Conservation (phyloP, 1,284 basidiomycete genomes). For the Porphyrellus sp. region DNA sequence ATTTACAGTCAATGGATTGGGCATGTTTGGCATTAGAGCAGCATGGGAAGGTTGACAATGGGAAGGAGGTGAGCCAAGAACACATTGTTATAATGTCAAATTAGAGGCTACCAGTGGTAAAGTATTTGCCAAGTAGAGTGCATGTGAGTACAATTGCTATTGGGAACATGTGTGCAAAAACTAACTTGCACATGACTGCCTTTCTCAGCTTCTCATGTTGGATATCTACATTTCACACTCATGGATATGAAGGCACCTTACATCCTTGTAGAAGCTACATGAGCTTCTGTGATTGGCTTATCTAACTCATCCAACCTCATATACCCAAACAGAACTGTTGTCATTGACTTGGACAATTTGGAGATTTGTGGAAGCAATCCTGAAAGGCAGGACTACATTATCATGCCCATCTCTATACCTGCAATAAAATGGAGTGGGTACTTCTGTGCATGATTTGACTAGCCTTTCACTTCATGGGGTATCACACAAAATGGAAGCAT, state of each 20-base stretch:
- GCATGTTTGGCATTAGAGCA: too few relatives aligned
- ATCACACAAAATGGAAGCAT: conserved; percentile 49
- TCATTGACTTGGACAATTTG: conserved; percentile 43
- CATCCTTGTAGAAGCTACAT: conserved; percentile 68
- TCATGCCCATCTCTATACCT: conserved; percentile 54
- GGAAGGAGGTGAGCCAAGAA: neutral
- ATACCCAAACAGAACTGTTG: conserved; percentile 57
- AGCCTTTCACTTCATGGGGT: conserved; percentile 47
- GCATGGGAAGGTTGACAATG: neutral
- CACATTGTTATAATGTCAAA: conserved; percentile 59
- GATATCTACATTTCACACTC: conserved; percentile 76
- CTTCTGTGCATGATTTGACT: conserved; percentile 70
- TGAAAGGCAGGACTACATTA: conserved; percentile 74
- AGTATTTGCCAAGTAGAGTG: conserved; percentile 64
- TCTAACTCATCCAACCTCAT: conserved; percentile 58
- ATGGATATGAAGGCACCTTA: conserved; percentile 48
- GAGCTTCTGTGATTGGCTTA: conserved; percentile 60
- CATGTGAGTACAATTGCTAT: conserved; percentile 50
- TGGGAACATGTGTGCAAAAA: neutral
- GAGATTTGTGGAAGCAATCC: conserved; percentile 71
- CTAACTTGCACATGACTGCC: conserved; percentile 1
- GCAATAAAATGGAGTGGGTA: conserved; percentile 60
- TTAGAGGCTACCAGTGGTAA: conserved; percentile 51
- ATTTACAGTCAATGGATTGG: too few relatives aligned
- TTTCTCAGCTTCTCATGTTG: conserved; percentile 67